phyloP scores from a whole-genome alignment of 2,329 filamentous ascomycete genomes.

The Cladosporium phlei region DNA sequence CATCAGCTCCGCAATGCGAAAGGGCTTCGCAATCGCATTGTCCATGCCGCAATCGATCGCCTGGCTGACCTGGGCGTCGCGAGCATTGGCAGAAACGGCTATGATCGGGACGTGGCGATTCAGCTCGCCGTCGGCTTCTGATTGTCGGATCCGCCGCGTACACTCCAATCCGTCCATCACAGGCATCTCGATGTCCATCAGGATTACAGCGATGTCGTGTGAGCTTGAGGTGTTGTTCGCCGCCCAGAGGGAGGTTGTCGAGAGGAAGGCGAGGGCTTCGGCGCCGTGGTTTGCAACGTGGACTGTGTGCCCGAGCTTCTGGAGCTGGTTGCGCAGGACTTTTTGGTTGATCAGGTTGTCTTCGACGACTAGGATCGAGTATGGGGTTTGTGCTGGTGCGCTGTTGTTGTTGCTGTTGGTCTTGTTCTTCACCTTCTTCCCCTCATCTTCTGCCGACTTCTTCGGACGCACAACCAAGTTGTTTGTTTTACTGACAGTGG shows the following conservation, averaged over 20 bases:
- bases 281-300: slow-evolving; percentile 23
- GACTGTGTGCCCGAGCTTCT: slow-evolving; percentile 23
- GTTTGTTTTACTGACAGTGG: too few relatives aligned
- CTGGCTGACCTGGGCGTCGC: slow-evolving; percentile 24
- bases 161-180: slow-evolving; percentile 28
- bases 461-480: too few relatives aligned
- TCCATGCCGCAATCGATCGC: slow-evolving; percentile 26
- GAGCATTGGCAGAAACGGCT: slow-evolving; percentile 29
- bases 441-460: too few relatives aligned
- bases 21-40: slow-evolving; percentile 21
- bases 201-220: slow-evolving; percentile 20
- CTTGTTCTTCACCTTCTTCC: background rate
- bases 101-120: slow-evolving; percentile 23
- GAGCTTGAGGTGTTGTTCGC: background rate
- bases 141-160: slow-evolving; percentile 22
- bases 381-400: too few relatives aligned
- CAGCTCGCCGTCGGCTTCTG: slow-evolving; percentile 19
- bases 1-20: slow-evolving; percentile 45
- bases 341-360: slow-evolving; percentile 30
- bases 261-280: slow-evolving; percentile 25
- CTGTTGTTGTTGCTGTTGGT: too few relatives aligned
- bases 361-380: slow-evolving; percentile 22
- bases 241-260: slow-evolving; percentile 16
- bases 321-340: slow-evolving; percentile 24
- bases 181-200: slow-evolving; percentile 32